These are phyloP conservation scores for Luvunga scandens DNA, from an alignment of 345 rosid species.

Conservation along the genomic window DNA sequence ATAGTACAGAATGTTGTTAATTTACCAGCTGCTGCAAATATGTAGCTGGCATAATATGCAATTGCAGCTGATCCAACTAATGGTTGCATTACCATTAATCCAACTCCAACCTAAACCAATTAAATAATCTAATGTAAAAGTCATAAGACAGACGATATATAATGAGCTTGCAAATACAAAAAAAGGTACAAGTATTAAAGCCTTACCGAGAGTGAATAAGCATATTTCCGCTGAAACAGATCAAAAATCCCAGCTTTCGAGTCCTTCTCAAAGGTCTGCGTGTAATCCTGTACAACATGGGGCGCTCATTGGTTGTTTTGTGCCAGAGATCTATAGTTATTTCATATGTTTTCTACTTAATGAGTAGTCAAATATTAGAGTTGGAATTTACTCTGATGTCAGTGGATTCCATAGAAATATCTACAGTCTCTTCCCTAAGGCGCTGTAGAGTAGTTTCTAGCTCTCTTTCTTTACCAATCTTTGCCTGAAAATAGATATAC, in stretches of 20 bases:
- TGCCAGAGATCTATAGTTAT: neutral
- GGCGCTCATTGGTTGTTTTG: neutral
- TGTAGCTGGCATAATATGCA: slow-evolving; percentile 41
- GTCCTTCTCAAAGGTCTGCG: slow-evolving; percentile 28
- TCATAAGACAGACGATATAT: slow-evolving; percentile 5
- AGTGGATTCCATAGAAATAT: slow-evolving; percentile 46
- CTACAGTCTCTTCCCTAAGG: slow-evolving; percentile 45
- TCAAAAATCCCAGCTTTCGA: slow-evolving; percentile 34
- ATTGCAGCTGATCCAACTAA: slow-evolving; percentile 41
- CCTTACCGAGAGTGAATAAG: slow-evolving; percentile 48
- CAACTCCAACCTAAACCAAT: slow-evolving; percentile 46
- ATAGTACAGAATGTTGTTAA: neutral
- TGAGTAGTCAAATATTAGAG: neutral
- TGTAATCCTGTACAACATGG: slow-evolving; percentile 36
- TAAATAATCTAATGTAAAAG: neutral
- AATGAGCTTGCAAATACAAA: neutral
- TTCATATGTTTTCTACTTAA: neutral
- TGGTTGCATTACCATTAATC: slow-evolving; percentile 47
- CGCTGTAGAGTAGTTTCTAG: slow-evolving; percentile 37
- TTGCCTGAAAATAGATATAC: slow-evolving; percentile 32
- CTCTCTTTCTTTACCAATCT: slow-evolving; percentile 39
- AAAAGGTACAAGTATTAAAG: neutral
- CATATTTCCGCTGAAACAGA: slow-evolving; percentile 55
- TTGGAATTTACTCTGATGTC: slow-evolving; percentile 21
- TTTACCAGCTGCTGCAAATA: slow-evolving; percentile 49